Evolutionary conservation across 2,329 filamentous ascomycete species (phyloP), one percentile per base, ranked within the genome.

Genomic region (Chaetomium strumarium): DNA sequence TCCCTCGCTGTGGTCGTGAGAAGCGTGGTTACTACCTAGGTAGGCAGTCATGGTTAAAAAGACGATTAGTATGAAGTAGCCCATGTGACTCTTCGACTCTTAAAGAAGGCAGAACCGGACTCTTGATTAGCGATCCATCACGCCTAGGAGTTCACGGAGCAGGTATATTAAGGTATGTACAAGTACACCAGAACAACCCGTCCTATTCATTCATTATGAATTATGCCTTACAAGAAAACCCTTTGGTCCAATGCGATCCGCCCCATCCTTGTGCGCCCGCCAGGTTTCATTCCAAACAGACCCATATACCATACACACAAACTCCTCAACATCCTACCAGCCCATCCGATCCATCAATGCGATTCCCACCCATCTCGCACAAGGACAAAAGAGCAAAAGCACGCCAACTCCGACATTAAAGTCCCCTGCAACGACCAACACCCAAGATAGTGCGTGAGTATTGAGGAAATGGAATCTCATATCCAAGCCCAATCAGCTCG

Each of bases 131-230:
- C 24, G 4, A 24, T 24, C n/a, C 24, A 24, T 7, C 24, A 24
- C 24, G 4, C 7, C 24, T 24, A 4, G 24, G 7, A 24, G 24
- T 24, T 24, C 24, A n/a, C n/a, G 24, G 7, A 24, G 7, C 24
- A 24, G 24, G 24, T 24, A 24, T 24, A n/a, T n/a, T n/a, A n/a
- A n/a, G n/a, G 24, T 24, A 24, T 24, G 24, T 16, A 41, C 17
- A 5, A 5, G 10, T 19, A 17, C 38, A 41, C 38, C 17, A 29
- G 9, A 10, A 29, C 24, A 10, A 9, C 12, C 20, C 20, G 9
- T n/a, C 31, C 10, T 45, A 45, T n/a, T 34, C 42, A 49, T 42
- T 49, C 41, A 49, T 53, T 53, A 53, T 38, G 46, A 24, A 53
- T 53, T 53, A 49, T 38, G 31, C 52, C 46, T 50, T n/a, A n/a